Evolutionary conservation across 23 red algal species (phyloP).

Genomic region (Gracilaria caudata): DNA sequence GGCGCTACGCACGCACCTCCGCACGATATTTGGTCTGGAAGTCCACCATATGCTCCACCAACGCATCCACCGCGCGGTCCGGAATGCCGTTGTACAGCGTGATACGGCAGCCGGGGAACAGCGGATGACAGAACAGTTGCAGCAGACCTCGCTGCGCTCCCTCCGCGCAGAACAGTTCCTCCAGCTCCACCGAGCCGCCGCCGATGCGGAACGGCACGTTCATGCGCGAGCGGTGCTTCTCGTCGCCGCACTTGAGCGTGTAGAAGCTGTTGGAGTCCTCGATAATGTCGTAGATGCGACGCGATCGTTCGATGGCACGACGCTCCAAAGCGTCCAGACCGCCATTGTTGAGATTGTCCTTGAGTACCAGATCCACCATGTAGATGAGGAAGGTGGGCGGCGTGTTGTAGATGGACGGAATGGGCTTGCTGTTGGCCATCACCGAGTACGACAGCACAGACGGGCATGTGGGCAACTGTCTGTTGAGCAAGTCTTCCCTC

Average conservation of each 20-base stretch:
- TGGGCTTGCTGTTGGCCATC: conserved; percentile 61
- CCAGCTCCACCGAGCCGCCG: conserved; percentile 27
- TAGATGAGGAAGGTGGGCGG: conserved; percentile 72
- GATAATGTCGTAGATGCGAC: conserved; percentile 46
- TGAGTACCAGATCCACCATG: conserved; percentile 62
- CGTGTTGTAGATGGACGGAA: conserved; percentile 60
- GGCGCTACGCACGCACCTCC: not conserved
- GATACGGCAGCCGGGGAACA: conserved; percentile 56
- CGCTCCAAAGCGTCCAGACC: conserved; percentile 28
- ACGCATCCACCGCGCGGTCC: conserved; percentile 32
- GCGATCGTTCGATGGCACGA: conserved; percentile 32
- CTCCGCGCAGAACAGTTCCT: conserved; percentile 60
- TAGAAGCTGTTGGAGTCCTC: conserved; percentile 55
- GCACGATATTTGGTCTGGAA: conserved; percentile 37
- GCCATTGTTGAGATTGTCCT: conserved; percentile 53
- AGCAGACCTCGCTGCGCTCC: conserved; percentile 43
- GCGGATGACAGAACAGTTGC: conserved; percentile 67
- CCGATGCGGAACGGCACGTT: conserved; percentile 67
- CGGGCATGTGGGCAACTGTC: conserved; percentile 37
- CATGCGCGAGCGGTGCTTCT: conserved; percentile 51
- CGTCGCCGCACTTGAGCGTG: conserved; percentile 36
- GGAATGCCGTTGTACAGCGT: conserved; percentile 70
- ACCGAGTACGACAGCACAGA: conserved; percentile 52
- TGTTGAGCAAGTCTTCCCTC: conserved; percentile 24
- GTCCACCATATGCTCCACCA: conserved; percentile 54